Percentiles rank a stretch among this genome's conserved stretches.
phyloP scores from a whole-genome alignment of 202 grass and related monocot genomes.

The Elaeis oleifera region DNA sequence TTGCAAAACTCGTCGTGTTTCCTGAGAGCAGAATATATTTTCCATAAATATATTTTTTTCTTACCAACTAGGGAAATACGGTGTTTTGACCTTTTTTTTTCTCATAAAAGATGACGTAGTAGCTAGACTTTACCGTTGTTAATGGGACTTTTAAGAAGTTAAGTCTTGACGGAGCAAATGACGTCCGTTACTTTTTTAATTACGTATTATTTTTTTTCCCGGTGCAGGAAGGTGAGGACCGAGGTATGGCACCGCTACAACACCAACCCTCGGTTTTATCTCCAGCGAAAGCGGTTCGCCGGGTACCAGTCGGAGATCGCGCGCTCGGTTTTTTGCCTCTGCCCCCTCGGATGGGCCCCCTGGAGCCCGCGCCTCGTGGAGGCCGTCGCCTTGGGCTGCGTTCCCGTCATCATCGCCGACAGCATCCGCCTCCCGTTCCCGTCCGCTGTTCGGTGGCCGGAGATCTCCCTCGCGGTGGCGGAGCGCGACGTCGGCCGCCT shows the following conservation, averaged over 20 bases:
- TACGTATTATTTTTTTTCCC: background rate
- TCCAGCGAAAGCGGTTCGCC: constrained; percentile 61
- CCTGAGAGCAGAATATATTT: too few species aligned
- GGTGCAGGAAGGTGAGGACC: constrained; percentile 60
- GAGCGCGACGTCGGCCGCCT: constrained; percentile 53
- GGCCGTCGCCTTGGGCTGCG: constrained; percentile 67
- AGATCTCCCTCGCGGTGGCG: constrained; percentile 66
- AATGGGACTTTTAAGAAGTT: too few species aligned
- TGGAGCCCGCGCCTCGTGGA: constrained; percentile 92
- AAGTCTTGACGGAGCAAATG: too few species aligned
- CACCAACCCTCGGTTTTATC: constrained; percentile 56
- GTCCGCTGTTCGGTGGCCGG: constrained; percentile 41
- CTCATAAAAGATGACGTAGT: too few species aligned
- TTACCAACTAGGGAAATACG: too few species aligned
- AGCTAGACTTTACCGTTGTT: too few species aligned
- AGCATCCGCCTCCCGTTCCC: constrained; percentile 69
- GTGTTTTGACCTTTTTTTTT: background rate
- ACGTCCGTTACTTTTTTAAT: background rate
- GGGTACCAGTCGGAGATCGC: constrained; percentile 73
- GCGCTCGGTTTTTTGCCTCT: constrained; percentile 71
- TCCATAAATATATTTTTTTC: too few species aligned
- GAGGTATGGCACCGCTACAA: constrained; percentile 47
- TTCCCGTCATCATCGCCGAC: constrained; percentile 81
- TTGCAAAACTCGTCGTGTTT: too few species aligned
- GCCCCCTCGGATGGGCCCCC: constrained; percentile 86